These are phyloP conservation scores for Monosporascus sp. DNA, from an alignment of 2,329 filamentous ascomycete genomes.

Conservation along the genomic window DNA sequence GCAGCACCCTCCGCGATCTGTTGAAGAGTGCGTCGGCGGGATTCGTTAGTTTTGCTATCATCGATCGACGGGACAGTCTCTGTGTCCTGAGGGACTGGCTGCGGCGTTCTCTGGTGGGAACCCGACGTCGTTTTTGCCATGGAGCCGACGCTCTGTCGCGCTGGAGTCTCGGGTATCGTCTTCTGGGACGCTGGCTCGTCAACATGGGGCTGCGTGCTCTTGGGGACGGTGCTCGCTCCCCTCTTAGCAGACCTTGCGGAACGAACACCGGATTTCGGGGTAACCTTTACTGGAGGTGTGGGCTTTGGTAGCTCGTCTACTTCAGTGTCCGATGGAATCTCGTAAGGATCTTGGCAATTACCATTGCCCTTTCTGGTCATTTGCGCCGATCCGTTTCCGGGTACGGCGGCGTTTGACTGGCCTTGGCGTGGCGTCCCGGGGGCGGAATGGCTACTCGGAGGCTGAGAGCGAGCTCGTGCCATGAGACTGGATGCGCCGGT, in stretches of 20 bases:
- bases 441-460: not conserved
- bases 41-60: not conserved
- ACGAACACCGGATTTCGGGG: not conserved
- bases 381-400: not conserved
- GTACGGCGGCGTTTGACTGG: not conserved
- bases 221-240: not conserved
- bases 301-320: conserved; percentile 1
- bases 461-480: not conserved
- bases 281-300: not conserved
- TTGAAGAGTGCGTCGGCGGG: not conserved
- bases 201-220: not conserved
- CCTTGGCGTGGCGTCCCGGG: not conserved
- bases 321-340: conserved; percentile 17
- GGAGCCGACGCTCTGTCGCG: not conserved
- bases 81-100: not conserved
- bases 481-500: not conserved
- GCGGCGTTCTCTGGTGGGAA: not conserved
- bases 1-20: not conserved
- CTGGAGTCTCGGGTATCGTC: not conserved
- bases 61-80: not conserved
- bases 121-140: not conserved
- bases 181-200: not conserved
- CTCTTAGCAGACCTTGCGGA: not conserved
- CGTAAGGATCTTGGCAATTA: conserved; percentile 15
- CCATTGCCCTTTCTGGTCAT: not conserved